Percentiles rank a stretch among this genome's conserved stretches.
Conservation (phyloP, 495 filamentous ascomycete genomes). For the Aspergillus cavernicola region DNA sequence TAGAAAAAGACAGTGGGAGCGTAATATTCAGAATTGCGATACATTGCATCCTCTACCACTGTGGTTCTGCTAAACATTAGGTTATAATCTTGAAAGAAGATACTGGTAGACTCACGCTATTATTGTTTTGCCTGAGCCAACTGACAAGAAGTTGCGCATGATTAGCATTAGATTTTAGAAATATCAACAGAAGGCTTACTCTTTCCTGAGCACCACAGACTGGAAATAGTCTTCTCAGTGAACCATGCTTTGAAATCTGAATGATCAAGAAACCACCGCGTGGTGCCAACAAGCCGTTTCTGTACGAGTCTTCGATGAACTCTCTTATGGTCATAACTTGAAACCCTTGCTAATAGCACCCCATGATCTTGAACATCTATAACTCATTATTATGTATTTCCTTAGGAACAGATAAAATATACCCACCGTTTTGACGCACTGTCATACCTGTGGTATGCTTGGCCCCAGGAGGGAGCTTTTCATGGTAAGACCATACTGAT, state of each 20-base stretch:
- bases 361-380: too few species aligned
- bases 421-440: too few species aligned
- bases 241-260: conserved; percentile 45
- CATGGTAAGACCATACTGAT: too few species aligned
- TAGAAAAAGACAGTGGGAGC: conserved; percentile 8
- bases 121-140: conserved; percentile 27
- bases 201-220: conserved; percentile 27
- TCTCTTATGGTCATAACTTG: conserved; percentile 24
- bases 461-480: too few species aligned
- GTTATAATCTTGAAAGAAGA: not conserved
- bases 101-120: conserved; percentile 19
- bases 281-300: conserved; percentile 19
- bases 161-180: not conserved
- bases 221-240: conserved; percentile 3
- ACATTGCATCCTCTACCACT: conserved; percentile 6
- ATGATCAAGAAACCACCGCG: conserved; percentile 41
- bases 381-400: too few species aligned
- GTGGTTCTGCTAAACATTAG: conserved; percentile 15
- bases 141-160: conserved; percentile 13
- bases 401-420: too few species aligned
- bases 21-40: not conserved
- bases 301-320: conserved; percentile 16
- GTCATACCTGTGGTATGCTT: too few species aligned
- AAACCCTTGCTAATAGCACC: too few species aligned
- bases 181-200: conserved; percentile 12